These are phyloP conservation scores for Triticum urartu DNA, from an alignment of 176 grass and related monocot genomes.

Conservation along the genomic window DNA sequence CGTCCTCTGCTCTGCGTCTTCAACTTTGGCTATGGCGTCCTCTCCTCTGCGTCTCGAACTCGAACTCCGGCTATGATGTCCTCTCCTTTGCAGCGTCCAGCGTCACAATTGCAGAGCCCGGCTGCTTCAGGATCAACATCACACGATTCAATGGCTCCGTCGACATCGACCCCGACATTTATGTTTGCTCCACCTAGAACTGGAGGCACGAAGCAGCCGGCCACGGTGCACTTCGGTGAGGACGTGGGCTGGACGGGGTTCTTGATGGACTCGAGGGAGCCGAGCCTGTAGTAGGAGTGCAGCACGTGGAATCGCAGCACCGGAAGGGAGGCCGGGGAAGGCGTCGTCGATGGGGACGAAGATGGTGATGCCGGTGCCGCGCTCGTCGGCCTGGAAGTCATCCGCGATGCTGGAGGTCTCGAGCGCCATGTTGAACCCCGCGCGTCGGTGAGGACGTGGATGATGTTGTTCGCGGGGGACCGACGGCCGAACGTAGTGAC, in stretches of 20 bases:
- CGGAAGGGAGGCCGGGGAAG: conserved; percentile 62
- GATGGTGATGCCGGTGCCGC: conserved; percentile 78
- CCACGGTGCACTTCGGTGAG: conserved; percentile 66
- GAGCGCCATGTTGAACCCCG: conserved; percentile 77
- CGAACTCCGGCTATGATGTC: too few species aligned
- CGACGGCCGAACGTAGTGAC: conserved; percentile 63
- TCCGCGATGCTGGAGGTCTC: background rate
- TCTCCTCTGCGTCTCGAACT: too few species aligned
- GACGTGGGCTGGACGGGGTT: conserved; percentile 93
- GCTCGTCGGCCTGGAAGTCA: conserved; percentile 46
- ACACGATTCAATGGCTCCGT: too few species aligned
- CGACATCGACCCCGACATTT: too few species aligned
- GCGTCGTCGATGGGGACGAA: conserved; percentile 93
- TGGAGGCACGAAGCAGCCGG: conserved; percentile 68
- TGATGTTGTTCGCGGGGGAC: conserved; percentile 66
- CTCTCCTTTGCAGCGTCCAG: too few species aligned
- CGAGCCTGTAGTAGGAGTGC: conserved; percentile 93
- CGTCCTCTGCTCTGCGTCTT: too few species aligned
- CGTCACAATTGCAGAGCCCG: too few species aligned
- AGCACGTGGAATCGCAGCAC: conserved; percentile 89
- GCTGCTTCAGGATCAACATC: too few species aligned
- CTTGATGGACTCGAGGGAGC: conserved; percentile 91
- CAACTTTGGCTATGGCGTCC: too few species aligned
- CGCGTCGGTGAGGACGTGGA: conserved; percentile 64
- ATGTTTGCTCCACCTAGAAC: too few species aligned